phyloP scores from a whole-genome alignment of 805 yeast species.

The Torulaspora franciscae region DNA sequence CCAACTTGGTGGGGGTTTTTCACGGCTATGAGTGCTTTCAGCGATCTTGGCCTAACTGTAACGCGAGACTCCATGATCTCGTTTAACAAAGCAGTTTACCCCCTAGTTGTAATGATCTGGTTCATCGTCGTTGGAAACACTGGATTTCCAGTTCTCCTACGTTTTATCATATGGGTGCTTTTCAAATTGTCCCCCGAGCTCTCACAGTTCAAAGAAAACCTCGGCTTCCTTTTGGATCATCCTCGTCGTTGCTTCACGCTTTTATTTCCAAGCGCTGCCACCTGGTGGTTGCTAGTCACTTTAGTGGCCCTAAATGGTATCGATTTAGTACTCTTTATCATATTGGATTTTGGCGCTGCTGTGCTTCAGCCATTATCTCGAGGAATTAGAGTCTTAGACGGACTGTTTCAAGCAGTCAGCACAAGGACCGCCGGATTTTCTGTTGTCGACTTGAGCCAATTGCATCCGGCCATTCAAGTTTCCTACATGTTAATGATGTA shows the following conservation, averaged over 20 bases:
- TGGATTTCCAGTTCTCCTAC: slow-evolving; percentile 79
- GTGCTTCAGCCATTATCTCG: slow-evolving; percentile 51
- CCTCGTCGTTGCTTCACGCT: slow-evolving; percentile 96
- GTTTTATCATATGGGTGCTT: slow-evolving; percentile 78
- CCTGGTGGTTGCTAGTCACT: slow-evolving; percentile 88
- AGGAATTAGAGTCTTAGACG: slow-evolving; percentile 72
- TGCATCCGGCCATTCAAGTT: slow-evolving; percentile 91
- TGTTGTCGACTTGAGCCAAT: slow-evolving; percentile 58
- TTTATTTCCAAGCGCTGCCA: slow-evolving; percentile 85
- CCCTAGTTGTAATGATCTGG: slow-evolving; percentile 57
- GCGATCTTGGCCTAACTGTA: slow-evolving; percentile 78
- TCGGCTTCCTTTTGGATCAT: slow-evolving; percentile 84
- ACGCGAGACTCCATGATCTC: slow-evolving; percentile 75
- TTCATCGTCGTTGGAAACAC: slow-evolving; percentile 90
- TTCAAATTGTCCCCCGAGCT: slow-evolving; percentile 62
- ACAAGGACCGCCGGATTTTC: slow-evolving; percentile 93
- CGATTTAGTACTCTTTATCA: slow-evolving; percentile 75
- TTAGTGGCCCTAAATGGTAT: slow-evolving; percentile 65
- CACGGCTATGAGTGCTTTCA: slow-evolving; percentile 72
- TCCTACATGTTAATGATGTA: slow-evolving; percentile 97
- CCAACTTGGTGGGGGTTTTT: slow-evolving; percentile 95
- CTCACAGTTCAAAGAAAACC: slow-evolving; percentile 62
- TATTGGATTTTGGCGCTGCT: slow-evolving; percentile 60
- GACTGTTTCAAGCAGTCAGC: slow-evolving; percentile 83
- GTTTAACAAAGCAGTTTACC: slow-evolving; percentile 60